Evolutionary conservation across 768 basidiomycete genomes (phyloP).

Genomic region (Neoboletus magnificus): DNA sequence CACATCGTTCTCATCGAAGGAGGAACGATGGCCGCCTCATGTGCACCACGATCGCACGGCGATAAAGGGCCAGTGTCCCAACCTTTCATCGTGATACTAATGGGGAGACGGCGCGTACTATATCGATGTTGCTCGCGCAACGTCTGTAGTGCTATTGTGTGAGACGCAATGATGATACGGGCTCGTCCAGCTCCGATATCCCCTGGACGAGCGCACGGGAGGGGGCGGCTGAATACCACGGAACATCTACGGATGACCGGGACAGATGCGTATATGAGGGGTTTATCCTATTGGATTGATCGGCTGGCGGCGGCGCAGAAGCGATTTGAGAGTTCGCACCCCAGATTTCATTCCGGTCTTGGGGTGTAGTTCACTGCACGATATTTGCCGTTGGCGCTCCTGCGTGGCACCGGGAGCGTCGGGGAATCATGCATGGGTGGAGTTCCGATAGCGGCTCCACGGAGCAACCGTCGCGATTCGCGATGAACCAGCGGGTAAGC

Average conservation of each 20-base stretch:
- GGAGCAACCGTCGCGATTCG: conserved; percentile 18
- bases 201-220: neutral
- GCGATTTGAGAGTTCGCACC: conserved; percentile 4
- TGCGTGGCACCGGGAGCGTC: neutral
- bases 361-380: neutral
- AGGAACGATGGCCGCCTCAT: neutral
- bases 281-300: conserved; percentile 12
- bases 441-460: conserved; percentile 3
- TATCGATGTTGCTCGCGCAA: neutral
- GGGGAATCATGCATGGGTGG: neutral
- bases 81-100: conserved; percentile 1
- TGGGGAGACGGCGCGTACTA: neutral
- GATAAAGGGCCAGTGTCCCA: neutral
- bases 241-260: conserved; percentile 1
- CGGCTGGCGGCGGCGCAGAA: neutral
- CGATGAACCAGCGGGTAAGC: neutral
- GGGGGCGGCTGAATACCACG: neutral
- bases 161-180: neutral
- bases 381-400: conserved; percentile 11
- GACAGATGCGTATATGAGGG: neutral
- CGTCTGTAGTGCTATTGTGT: neutral
- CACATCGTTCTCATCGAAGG: neutral
- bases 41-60: neutral
- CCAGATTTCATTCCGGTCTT: conserved; percentile 7
- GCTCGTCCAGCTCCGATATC: conserved; percentile 14